Evolutionary conservation across 257 asterid genomes (phyloP), one percentile per base, ranked within the genome.

Genomic region (Nicotiana undulata): DNA sequence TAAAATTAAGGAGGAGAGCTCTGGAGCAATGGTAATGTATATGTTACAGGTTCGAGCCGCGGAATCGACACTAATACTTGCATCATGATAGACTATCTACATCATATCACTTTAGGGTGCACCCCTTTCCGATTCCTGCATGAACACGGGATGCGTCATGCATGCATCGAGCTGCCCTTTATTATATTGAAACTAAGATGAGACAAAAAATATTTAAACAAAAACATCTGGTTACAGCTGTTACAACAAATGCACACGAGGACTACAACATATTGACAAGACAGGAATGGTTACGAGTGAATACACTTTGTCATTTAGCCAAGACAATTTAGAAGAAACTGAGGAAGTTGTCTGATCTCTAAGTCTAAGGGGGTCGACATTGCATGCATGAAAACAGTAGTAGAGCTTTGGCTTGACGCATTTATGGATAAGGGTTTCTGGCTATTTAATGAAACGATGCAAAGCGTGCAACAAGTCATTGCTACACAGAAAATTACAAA

Each of bases 261-360:
- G 61, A 74, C 13, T 74, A 49, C 29, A 44, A 44, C 22, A 12
- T 49, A 49, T 70, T 49, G 79, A 74, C 44, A 49, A 49, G 61
- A 74, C 79, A 74, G 0, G 61, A 26, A 16, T 74, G 79, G 79
- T 49, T 52, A 29, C 72, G 72, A 64, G 72, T 64, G 12, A 64
- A 10, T 2, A 4, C 4, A 20, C 18, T 24, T 40, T 74, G 79
- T 74, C 79, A 26, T 49, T 46, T 74, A 74, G 63, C 61, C 52
- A 24, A 74, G 79, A 74, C 79, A 74, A 7, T 74, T 74, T 16
- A 72, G 79, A 74, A 74, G 44, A 74, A 74, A 74, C 24, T 49
- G 49, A 74, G 79, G 79, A 49, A 16, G 44, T 49, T 74, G 79
- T 74, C 79, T 49, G 17, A 74, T 49, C 12, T 40, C 49, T 40